phyloP scores from a whole-genome alignment of 352 stramenopile genomes.

The Phytophthora hybrid region DNA sequence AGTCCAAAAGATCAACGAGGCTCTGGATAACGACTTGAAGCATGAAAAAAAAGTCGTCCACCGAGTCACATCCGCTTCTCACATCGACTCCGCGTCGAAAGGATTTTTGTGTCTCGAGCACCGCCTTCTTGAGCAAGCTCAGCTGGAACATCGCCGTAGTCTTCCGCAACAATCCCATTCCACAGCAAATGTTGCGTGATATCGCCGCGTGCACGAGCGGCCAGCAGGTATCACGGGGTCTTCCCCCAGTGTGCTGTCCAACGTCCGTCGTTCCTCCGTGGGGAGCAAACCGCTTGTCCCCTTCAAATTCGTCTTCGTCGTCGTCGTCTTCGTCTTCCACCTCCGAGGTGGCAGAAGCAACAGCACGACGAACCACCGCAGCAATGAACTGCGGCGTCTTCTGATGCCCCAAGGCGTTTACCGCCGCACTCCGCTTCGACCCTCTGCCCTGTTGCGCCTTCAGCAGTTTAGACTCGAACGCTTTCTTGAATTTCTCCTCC shows the following conservation, averaged over 20 bases:
- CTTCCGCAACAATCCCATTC: conserved; percentile 46
- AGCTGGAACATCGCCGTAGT: conserved; percentile 45
- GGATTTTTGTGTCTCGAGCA: conserved; percentile 3
- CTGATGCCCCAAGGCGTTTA: conserved; percentile 45
- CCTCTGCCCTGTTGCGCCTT: conserved; percentile 40
- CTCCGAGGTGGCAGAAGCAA: conserved; percentile 6
- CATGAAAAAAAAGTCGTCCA: background rate
- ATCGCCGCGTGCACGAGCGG: conserved; percentile 51
- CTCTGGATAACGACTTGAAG: background rate
- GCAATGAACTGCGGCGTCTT: conserved; percentile 71
- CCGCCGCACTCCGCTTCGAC: conserved; percentile 39
- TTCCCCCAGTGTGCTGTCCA: conserved; percentile 55
- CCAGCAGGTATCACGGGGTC: conserved; percentile 63
- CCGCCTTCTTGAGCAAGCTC: conserved; percentile 13
- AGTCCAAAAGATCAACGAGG: background rate
- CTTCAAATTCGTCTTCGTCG: background rate
- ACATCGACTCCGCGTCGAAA: background rate
- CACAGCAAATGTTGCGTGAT: conserved; percentile 43
- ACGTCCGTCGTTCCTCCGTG: conserved; percentile 60
- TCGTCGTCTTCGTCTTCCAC: conserved; percentile 2
- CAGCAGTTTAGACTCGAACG: conserved; percentile 26
- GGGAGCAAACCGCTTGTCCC: background rate
- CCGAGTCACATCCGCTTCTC: background rate
- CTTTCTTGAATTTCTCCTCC: conserved; percentile 17
- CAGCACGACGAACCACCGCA: conserved; percentile 30